Evolutionary conservation across 257 asterid species (phyloP).

Genomic region (Penstemon eatonii): DNA sequence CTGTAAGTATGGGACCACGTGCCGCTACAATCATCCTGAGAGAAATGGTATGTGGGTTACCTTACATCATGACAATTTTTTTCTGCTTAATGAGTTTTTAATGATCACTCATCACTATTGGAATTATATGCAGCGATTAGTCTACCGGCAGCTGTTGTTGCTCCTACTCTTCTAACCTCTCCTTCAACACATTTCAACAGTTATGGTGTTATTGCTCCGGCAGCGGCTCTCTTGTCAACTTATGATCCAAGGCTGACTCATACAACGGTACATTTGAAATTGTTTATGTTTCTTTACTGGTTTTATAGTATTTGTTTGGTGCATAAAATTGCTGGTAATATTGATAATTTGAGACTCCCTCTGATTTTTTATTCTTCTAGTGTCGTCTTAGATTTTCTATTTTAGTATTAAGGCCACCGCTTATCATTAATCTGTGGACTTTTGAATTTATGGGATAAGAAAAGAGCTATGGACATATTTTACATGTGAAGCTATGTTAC

Average conservation of each 20-base stretch:
- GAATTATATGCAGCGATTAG: slow-evolving; percentile 35
- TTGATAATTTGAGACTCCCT: slow-evolving; percentile 13
- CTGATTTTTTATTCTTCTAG: slow-evolving; percentile 14
- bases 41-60: slow-evolving; percentile 54
- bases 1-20: slow-evolving; percentile 89
- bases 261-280: slow-evolving; percentile 53
- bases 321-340: slow-evolving; percentile 17
- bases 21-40: slow-evolving; percentile 97
- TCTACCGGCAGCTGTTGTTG: slow-evolving; percentile 56
- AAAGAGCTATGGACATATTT: slow-evolving; percentile 14
- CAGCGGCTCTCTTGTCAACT: slow-evolving; percentile 68
- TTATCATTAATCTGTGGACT: slow-evolving; percentile 8
- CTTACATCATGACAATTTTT: slow-evolving; percentile 12
- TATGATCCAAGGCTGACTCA: slow-evolving; percentile 72
- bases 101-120: slow-evolving; percentile 11
- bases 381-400: slow-evolving; percentile 12
- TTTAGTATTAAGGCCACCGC: not conserved
- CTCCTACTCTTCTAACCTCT: slow-evolving; percentile 59
- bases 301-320: slow-evolving; percentile 11
- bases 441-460: slow-evolving; percentile 18
- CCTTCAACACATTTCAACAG: slow-evolving; percentile 64
- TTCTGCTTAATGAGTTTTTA: slow-evolving; percentile 16
- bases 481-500: slow-evolving; percentile 22
- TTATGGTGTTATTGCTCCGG: slow-evolving; percentile 59
- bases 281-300: slow-evolving; percentile 9